Evolutionary conservation across 352 stramenopile genomes (phyloP).

Genomic region (Phytophthora foliorum): DNA sequence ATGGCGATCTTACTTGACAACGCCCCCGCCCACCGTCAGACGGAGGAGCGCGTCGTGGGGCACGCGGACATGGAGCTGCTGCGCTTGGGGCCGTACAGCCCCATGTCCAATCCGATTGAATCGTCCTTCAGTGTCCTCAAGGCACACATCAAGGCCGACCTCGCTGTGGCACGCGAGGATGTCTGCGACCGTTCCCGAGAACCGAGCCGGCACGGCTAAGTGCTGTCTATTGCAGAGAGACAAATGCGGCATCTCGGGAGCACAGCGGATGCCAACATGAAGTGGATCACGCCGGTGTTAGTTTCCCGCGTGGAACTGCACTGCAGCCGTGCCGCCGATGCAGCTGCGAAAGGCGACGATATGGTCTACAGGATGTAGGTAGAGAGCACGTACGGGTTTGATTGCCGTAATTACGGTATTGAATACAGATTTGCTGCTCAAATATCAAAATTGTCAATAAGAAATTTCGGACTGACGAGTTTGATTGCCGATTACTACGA

Average conservation of each 20-base stretch:
- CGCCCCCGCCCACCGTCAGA: constrained; percentile 6
- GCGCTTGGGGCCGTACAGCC: constrained; percentile 6
- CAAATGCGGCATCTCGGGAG: not conserved
- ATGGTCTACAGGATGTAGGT: not conserved
- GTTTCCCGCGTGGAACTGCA: not conserved
- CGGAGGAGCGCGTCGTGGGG: not conserved
- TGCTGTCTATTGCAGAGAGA: not conserved
- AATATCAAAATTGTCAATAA: too few relatives aligned
- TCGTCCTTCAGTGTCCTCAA: constrained; percentile 10
- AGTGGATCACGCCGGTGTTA: not conserved
- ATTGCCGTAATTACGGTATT: too few relatives aligned
- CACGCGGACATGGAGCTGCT: constrained; percentile 11
- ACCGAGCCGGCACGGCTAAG: not conserved
- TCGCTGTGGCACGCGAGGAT: not conserved
- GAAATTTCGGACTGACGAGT: too few relatives aligned
- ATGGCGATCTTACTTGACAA: not conserved
- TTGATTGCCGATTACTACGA: too few relatives aligned
- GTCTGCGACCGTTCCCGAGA: not conserved
- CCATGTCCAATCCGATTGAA: constrained; percentile 26
- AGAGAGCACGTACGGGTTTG: not conserved
- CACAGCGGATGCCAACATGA: not conserved
- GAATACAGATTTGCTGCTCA: too few relatives aligned
- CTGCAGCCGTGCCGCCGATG: not conserved
- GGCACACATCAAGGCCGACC: not conserved
- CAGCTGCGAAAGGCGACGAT: not conserved